A percentile compares a stretch with the other conserved stretches of the same genome.
Evolutionary conservation across 169 alveolate genomes (phyloP).

Genomic region (Cryptosporidium viatorum): DNA sequence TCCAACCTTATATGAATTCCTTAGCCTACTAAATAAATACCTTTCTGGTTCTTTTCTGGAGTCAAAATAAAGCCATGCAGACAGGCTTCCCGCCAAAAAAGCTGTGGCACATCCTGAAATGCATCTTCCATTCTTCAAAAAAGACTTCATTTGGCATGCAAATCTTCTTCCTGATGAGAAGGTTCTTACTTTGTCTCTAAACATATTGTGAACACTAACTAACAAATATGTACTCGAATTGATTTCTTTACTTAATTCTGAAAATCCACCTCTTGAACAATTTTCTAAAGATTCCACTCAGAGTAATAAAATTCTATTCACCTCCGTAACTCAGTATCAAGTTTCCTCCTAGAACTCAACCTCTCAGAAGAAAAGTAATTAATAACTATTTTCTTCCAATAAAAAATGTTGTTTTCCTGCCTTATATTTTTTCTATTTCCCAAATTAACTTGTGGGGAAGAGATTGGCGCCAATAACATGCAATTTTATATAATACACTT

Average conservation of each 20-base stretch:
- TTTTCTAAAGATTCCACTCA: not conserved
- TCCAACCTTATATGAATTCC: not conserved
- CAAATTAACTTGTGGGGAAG: slow-evolving; percentile 12
- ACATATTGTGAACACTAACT: not conserved
- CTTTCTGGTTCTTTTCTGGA: slow-evolving; percentile 2
- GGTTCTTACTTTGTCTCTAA: not conserved
- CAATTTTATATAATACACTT: not conserved
- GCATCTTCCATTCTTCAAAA: not conserved
- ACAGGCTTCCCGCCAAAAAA: slow-evolving; percentile 14
- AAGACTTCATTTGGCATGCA: not conserved
- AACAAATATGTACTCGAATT: too few relatives aligned
- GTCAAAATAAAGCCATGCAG: slow-evolving; percentile 15
- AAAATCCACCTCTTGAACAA: not conserved
- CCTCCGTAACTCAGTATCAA: too few relatives aligned
- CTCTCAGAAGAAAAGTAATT: not conserved
- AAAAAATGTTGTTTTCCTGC: not conserved
- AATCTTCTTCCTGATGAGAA: slow-evolving; percentile 4
- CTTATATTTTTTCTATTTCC: not conserved
- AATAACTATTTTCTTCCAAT: not conserved
- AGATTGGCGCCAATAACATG: not conserved
- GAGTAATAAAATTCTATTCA: not conserved
- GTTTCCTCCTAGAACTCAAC: not conserved
- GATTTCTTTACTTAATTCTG: not conserved
- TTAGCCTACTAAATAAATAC: not conserved
- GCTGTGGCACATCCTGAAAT: slow-evolving; percentile 4